A percentile compares a stretch with the other conserved stretches of the same genome.
phyloP scores from a whole-genome alignment of 2,329 filamentous ascomycete species.

The Rugonectria rugulosa region DNA sequence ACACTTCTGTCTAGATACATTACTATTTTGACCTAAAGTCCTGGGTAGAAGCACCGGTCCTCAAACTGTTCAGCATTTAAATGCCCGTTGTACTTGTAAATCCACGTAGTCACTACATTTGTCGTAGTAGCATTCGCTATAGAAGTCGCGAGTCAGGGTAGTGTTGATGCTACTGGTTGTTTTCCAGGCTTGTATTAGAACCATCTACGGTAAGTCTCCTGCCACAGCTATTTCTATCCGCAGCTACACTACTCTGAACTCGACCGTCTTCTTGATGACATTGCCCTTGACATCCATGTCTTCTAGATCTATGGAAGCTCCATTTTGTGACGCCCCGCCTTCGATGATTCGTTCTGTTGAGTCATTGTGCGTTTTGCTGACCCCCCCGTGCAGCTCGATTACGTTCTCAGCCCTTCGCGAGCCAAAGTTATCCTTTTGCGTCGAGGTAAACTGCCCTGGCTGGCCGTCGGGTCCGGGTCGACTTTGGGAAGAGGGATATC shows the following conservation, averaged over 20 bases:
- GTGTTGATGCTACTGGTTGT: too few species aligned
- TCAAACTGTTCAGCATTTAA: too few species aligned
- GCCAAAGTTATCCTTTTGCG: neutral
- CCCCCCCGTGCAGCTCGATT: slow-evolving; percentile 16
- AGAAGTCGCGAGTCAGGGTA: too few species aligned
- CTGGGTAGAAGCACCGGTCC: too few species aligned
- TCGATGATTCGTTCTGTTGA: slow-evolving; percentile 30
- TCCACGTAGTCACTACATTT: too few species aligned
- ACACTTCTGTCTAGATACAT: too few species aligned
- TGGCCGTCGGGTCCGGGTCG: neutral
- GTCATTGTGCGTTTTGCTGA: slow-evolving; percentile 15
- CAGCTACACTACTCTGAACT: slow-evolving; percentile 23
- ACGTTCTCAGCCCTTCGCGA: slow-evolving; percentile 18
- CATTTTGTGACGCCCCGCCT: slow-evolving; percentile 14
- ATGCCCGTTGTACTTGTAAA: too few species aligned
- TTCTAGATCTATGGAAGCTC: slow-evolving; percentile 24
- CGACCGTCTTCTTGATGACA: slow-evolving; percentile 31
- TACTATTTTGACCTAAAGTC: too few species aligned
- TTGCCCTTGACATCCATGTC: slow-evolving; percentile 29
- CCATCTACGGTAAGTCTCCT: too few species aligned
- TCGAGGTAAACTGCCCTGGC: slow-evolving; percentile 2
- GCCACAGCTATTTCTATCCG: too few species aligned
- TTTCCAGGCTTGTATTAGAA: too few species aligned
- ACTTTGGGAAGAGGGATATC: slow-evolving; percentile 1
- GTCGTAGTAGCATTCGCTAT: too few species aligned